Evolutionary conservation across 2,329 filamentous ascomycete species (phyloP).

Genomic region (Fonsecaea monophora): DNA sequence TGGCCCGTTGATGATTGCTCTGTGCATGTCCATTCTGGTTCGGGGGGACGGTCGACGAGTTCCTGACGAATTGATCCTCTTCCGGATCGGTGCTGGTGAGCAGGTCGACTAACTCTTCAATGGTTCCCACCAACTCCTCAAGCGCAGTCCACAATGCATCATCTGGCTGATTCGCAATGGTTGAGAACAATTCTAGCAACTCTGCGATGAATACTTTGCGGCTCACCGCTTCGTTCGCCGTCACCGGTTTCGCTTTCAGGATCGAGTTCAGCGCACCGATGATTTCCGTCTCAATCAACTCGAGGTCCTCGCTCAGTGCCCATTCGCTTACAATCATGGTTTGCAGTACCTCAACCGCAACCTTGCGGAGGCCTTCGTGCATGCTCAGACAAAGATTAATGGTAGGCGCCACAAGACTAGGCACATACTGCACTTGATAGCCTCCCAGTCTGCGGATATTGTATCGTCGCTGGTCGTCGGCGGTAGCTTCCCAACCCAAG

Average conservation of each 20-base stretch:
- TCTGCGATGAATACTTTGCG: slow-evolving; percentile 93
- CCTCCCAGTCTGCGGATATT: slow-evolving; percentile 85
- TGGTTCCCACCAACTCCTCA: slow-evolving; percentile 78
- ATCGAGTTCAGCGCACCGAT: slow-evolving; percentile 90
- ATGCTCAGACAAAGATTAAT: slow-evolving; percentile 94
- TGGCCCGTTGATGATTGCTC: slow-evolving; percentile 5
- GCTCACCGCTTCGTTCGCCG: slow-evolving; percentile 76
- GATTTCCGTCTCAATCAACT: slow-evolving; percentile 91
- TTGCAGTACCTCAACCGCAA: slow-evolving; percentile 90
- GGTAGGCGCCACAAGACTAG: slow-evolving; percentile 86
- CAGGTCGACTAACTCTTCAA: slow-evolving; percentile 89
- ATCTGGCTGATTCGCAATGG: slow-evolving; percentile 68
- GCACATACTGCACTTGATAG: slow-evolving; percentile 98
- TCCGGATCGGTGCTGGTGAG: slow-evolving; percentile 86
- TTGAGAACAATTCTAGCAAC: slow-evolving; percentile 79
- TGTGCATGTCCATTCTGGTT: slow-evolving; percentile 13
- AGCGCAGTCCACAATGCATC: slow-evolving; percentile 79
- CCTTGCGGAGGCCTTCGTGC: slow-evolving; percentile 85
- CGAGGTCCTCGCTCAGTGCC: slow-evolving; percentile 91
- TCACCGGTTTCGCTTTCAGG: slow-evolving; percentile 83
- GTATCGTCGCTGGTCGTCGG: slow-evolving; percentile 79
- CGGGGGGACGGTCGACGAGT: neutral
- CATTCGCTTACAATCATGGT: slow-evolving; percentile 99
- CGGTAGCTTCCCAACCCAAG: slow-evolving; percentile 91
- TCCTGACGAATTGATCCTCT: slow-evolving; percentile 15